Evolutionary conservation across 73 alveolate genomes (phyloP).

Genomic region (Paramecium biaurelia): DNA sequence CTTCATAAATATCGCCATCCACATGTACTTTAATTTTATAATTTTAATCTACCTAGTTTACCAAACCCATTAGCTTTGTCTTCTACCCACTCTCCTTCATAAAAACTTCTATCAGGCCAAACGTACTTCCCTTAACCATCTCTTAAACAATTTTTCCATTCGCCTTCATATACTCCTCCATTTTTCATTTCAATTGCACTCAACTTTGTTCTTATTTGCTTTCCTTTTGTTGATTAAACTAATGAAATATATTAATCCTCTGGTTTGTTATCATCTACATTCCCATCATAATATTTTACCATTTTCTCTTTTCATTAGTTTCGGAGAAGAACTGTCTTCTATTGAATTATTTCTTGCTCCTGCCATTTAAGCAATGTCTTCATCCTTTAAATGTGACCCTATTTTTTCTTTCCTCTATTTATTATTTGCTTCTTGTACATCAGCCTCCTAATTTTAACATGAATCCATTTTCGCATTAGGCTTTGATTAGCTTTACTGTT

Average conservation of each 20-base stretch:
- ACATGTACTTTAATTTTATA: conserved; percentile 74
- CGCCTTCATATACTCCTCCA: conserved; percentile 74
- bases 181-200: conserved; percentile 27
- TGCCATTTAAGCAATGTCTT: not conserved
- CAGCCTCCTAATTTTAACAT: not conserved
- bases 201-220: not conserved
- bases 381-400: not conserved
- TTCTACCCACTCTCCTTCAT: conserved; percentile 64
- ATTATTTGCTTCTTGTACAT: not conserved
- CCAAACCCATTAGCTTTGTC: conserved; percentile 73
- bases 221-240: conserved; percentile 17
- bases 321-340: not conserved
- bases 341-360: not conserved
- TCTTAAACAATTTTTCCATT: conserved; percentile 76
- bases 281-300: not conserved
- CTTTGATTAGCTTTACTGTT: not conserved
- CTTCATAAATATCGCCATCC: conserved; percentile 86
- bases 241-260: not conserved
- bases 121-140: conserved; percentile 19
- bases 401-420: not conserved
- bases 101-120: conserved; percentile 57
- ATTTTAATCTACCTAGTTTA: not conserved
- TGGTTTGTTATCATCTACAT: conserved; percentile 27
- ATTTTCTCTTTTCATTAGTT: not conserved
- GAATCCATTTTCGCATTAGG: not conserved